A percentile compares a stretch with the other conserved stretches of the same genome.
Conservation (phyloP, 257 asterid genomes). For the Gentiana dahurica region DNA sequence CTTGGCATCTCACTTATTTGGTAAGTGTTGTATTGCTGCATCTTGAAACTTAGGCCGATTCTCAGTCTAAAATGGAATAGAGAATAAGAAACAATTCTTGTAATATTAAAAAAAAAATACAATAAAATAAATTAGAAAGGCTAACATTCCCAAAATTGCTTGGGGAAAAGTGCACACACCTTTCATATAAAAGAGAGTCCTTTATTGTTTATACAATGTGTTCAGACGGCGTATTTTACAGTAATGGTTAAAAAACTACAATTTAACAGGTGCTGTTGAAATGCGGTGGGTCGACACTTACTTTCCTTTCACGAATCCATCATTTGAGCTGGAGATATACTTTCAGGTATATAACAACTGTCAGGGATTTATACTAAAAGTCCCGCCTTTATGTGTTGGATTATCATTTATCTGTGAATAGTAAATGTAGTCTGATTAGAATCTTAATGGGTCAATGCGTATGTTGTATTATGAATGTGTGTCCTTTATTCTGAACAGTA, state of each 20-base stretch:
- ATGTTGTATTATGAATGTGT: too few relatives aligned
- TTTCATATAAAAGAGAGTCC: not conserved
- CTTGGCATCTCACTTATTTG: conserved; percentile 72
- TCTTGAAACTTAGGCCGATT: not conserved
- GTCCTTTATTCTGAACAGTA: too few relatives aligned
- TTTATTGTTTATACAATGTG: not conserved
- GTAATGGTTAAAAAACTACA: not conserved
- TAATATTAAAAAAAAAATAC: too few relatives aligned
- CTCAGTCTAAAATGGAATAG: not conserved
- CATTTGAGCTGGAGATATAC: conserved; percentile 87
- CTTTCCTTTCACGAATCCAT: conserved; percentile 90
- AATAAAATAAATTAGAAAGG: too few relatives aligned
- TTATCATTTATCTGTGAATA: too few relatives aligned
- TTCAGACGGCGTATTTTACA: not conserved
- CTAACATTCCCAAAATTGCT: not conserved
- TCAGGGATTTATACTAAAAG: not conserved
- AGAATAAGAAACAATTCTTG: too few relatives aligned
- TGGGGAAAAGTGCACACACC: not conserved
- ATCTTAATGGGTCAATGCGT: too few relatives aligned
- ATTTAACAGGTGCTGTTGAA: conserved; percentile 67
- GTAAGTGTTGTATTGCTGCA: conserved; percentile 20
- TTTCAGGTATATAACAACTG: conserved; percentile 48
- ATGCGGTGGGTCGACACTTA: conserved; percentile 99
- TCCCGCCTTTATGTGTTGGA: not conserved
- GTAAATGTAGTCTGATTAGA: too few relatives aligned